Conservation (phyloP, 805 yeast species). For the Sporopachydermia lactativora region DNA sequence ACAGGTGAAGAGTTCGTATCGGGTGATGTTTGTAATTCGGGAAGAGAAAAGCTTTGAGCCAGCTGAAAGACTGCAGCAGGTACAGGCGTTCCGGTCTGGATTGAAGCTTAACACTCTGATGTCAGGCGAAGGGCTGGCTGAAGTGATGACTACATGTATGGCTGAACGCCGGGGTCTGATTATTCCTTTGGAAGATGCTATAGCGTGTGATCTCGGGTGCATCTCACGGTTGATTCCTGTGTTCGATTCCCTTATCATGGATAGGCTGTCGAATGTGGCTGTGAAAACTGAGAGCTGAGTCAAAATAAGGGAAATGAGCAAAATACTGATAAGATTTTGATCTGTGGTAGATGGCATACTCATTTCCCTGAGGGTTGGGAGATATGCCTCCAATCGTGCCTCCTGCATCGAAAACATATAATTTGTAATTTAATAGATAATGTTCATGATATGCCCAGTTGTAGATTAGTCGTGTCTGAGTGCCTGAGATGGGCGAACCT, state of each 20-base stretch:
- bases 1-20: background rate
- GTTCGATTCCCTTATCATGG: background rate
- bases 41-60: conserved; percentile 1
- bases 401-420: no score
- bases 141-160: background rate
- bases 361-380: no score
- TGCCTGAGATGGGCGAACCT: no score
- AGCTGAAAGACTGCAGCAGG: background rate
- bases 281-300: no score
- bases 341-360: no score
- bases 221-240: background rate
- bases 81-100: background rate
- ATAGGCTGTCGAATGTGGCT: no score
- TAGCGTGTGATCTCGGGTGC: background rate
- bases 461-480: no score
- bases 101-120: background rate
- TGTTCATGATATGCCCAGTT: no score
- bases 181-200: background rate
- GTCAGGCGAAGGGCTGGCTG: background rate
- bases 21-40: background rate
- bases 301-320: no score
- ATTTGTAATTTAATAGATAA: no score
- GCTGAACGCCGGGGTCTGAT: background rate
- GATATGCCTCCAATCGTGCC: no score
- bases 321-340: no score